These are phyloP conservation scores for Diutina siamensis DNA, from an alignment of 1,139 yeast species.

Conservation along the genomic window DNA sequence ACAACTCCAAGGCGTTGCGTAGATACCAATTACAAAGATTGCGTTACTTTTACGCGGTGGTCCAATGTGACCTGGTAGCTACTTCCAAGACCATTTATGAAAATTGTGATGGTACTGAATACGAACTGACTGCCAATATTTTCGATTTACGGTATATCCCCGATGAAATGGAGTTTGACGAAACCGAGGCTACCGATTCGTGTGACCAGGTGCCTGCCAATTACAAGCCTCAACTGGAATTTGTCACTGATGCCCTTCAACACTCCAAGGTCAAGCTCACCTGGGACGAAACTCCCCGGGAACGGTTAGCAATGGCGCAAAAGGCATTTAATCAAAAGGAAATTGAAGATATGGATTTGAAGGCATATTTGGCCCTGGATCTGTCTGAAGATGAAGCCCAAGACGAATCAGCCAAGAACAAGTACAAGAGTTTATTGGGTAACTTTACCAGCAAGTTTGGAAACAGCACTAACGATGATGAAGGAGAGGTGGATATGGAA, in stretches of 20 bases:
- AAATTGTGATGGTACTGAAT: slow-evolving; percentile 90
- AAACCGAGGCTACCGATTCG: slow-evolving; percentile 54
- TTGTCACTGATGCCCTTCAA: slow-evolving; percentile 88
- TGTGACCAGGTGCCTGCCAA: slow-evolving; percentile 64
- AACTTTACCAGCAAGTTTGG: slow-evolving; percentile 19
- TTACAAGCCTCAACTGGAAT: slow-evolving; percentile 67
- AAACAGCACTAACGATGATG: slow-evolving; percentile 30
- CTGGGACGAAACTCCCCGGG: slow-evolving; percentile 98
- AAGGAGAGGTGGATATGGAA: slow-evolving; percentile 81
- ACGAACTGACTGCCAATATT: slow-evolving; percentile 88
- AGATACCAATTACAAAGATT: slow-evolving; percentile 82
- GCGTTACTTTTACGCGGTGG: slow-evolving; percentile 89
- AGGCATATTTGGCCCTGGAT: slow-evolving; percentile 89
- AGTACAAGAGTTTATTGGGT: slow-evolving; percentile 55
- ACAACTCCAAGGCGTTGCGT: slow-evolving; percentile 52
- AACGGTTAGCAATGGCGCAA: slow-evolving; percentile 67
- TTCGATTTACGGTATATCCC: slow-evolving; percentile 91
- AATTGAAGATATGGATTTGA: slow-evolving; percentile 91
- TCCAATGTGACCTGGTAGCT: slow-evolving; percentile 60
- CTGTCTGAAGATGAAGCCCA: slow-evolving; percentile 42
- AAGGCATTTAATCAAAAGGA: slow-evolving; percentile 84
- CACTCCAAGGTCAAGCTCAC: slow-evolving; percentile 89
- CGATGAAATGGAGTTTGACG: slow-evolving; percentile 79
- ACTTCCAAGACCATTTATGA: slow-evolving; percentile 73
- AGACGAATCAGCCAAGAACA: slow-evolving; percentile 35